Evolutionary conservation across 495 filamentous ascomycete genomes (phyloP), one percentile per base, ranked within the genome.

Genomic region (Darksidea phi): DNA sequence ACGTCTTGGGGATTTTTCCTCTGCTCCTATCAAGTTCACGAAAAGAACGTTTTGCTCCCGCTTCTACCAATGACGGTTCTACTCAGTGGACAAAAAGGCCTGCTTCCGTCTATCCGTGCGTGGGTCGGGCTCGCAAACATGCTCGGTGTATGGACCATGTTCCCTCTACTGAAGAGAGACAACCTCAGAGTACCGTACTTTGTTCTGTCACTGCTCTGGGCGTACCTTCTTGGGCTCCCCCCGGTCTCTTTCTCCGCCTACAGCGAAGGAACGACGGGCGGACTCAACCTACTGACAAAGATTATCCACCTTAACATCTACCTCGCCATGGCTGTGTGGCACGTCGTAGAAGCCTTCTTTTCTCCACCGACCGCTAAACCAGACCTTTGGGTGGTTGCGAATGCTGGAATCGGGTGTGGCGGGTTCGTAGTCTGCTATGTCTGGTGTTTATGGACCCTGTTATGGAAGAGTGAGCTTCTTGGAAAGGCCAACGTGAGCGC

Each of bases 1-100:
- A 89, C 87, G 0, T 87, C 92, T 0, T 98, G 94, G 94, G 94
- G 88, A 1, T 98, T 98, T 78, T 98, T 97, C 73, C 76, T 98
- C 11, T 96, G 91, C 73, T 92, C 88, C 53, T 98, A 96, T 75
- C 94, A 98, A 65, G 94, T 98, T 0, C 94, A 98, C 72, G 94
- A 98, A 74, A 98, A 98, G 77, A 95, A 89, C 64, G 90, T 95
- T 0, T 78, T 98, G 5, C 82, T 98, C 0, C 94, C 94, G 2
- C 78, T 97, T 23, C 83, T 96, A 60, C 94, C 94, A 0, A 94
- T 93, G 86, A 96, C 91, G 0, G 75, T 96, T 8, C 77, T 96
- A 4, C 81, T 97, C 18, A 88, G 88, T 15, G 84, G 87, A 4
- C 81, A 86, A 48, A 83, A 88, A 38, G 91, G 91, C 0, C 77